Evolutionary conservation across 257 asterid genomes (phyloP).

Genomic region (Penstemon newberryi): DNA sequence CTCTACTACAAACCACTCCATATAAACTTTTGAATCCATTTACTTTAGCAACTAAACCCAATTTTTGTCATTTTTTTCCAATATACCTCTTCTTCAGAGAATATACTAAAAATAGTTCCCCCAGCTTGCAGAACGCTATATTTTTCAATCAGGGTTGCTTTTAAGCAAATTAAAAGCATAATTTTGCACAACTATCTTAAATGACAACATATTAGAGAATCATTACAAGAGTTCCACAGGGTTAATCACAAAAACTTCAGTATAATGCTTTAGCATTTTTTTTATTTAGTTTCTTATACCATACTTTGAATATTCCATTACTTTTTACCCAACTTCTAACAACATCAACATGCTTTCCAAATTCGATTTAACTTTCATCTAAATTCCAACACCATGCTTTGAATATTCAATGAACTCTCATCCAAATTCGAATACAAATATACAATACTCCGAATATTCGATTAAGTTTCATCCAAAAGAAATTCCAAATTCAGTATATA

Average conservation of each 20-base stretch:
- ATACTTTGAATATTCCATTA: no score
- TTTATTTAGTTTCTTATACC: no score
- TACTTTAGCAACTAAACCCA: neutral
- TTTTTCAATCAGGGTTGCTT: no score
- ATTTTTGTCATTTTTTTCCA: neutral
- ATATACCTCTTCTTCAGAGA: neutral
- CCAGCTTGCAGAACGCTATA: no score
- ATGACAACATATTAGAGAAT: no score
- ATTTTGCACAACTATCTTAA: no score
- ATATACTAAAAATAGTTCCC: neutral
- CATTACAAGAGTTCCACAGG: no score
- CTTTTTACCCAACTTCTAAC: neutral
- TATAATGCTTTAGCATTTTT: no score
- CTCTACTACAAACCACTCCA: neutral
- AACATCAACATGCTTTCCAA: neutral
- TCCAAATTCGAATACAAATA: slow-evolving; percentile 15
- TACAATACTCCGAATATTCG: slow-evolving; percentile 4
- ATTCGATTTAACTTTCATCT: neutral
- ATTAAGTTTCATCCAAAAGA: neutral
- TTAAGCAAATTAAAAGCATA: no score
- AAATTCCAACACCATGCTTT: slow-evolving; percentile 8
- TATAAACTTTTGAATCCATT: neutral
- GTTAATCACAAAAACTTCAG: no score
- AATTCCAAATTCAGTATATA: slow-evolving; percentile 8
- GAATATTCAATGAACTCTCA: slow-evolving; percentile 24